Base-by-base conservation (phyloP, 2,329 filamentous ascomycete species). In the Rhexocercosporidium sp. region DNA sequence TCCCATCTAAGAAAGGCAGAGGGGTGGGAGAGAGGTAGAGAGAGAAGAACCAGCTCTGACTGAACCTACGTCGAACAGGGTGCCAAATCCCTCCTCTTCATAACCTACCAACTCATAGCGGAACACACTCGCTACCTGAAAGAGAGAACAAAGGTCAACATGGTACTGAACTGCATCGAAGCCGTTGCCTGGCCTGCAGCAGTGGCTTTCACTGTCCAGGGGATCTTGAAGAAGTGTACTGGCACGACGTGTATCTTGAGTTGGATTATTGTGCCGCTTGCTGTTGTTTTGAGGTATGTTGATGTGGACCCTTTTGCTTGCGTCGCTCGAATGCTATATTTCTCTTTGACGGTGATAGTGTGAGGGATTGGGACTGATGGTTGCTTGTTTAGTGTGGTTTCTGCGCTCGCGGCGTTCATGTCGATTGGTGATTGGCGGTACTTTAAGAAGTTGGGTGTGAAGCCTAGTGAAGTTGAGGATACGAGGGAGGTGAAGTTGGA, bases 181-280 rank as follows among this genome's bases (percentile, higher is more conserved):
- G 37, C n/a, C 16, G 41, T 59, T 25, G 34, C 56, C 22, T 59
- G 56, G 56, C 56, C 56, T 46, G 56, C 56, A n/a, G 56, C 46
- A 6, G 56, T 59, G 1, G 56, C 34, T 29, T 59, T 59, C 56
- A 59, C 56, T 4, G 56, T 59, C n/a, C 56, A 59, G 22, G 56
- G 56, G 18, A 44, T 59, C 37, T 18, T 59, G 34, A 59, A 59
- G 37, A 59, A 25, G 20, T 59, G 56, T 29, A 27, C n/a, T 16
- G 56, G 56, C 39, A 59, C 34, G 14, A 59, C 37, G 3, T 60
- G 57, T 46, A 47, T 46, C 5, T 16, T 60, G 57, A 60, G 57
- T 29, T 60, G 57, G 41, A 60, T 47, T 34, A 47, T 60, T 29
- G 27, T 60, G 3, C 57, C 57, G 14, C 57, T 60, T 22, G 57